These are phyloP conservation scores for Yamadazyma sp. DNA, from an alignment of 1,139 yeast genomes.

Conservation along the genomic window DNA sequence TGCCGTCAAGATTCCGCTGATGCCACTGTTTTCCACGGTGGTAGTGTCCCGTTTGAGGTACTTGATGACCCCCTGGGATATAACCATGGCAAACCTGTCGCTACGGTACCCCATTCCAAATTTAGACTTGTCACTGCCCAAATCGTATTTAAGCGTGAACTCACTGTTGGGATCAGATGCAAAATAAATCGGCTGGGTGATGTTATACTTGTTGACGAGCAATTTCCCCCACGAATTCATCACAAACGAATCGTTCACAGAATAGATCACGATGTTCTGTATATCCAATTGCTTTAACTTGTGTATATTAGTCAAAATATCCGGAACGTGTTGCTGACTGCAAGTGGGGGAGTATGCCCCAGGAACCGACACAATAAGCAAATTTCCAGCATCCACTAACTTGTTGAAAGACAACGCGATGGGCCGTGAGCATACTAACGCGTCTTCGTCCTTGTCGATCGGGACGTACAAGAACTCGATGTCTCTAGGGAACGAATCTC, in stretches of 20 bases:
- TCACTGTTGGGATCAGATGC: constrained; percentile 74
- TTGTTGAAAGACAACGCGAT: constrained; percentile 22
- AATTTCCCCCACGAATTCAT: constrained; percentile 36
- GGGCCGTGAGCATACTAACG: constrained; percentile 52
- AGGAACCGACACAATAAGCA: constrained; percentile 79
- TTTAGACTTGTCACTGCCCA: constrained; percentile 38
- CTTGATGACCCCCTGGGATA: constrained; percentile 22
- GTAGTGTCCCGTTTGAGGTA: constrained; percentile 16
- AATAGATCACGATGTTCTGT: constrained; percentile 17
- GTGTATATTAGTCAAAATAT: constrained; percentile 51
- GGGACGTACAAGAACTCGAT: constrained; percentile 60
- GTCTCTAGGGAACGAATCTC: constrained; percentile 50
- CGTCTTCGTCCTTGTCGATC: constrained; percentile 36
- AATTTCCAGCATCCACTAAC: constrained; percentile 28
- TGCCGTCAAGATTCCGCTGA: constrained; percentile 61
- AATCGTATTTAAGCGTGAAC: constrained; percentile 49
- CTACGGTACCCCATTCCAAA: constrained; percentile 66
- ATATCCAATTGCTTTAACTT: constrained; percentile 37
- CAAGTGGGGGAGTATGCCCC: constrained; percentile 95
- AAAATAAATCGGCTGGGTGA: constrained; percentile 45
- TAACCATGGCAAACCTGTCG: constrained; percentile 69
- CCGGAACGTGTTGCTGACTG: constrained; percentile 80
- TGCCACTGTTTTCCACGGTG: constrained; percentile 51
- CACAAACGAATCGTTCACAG: constrained; percentile 18
- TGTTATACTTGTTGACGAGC: constrained; percentile 14